A percentile compares a stretch with the other conserved stretches of the same genome.
Conservation (phyloP, 495 filamentous ascomycete genomes). For the Xylaria castorea region DNA sequence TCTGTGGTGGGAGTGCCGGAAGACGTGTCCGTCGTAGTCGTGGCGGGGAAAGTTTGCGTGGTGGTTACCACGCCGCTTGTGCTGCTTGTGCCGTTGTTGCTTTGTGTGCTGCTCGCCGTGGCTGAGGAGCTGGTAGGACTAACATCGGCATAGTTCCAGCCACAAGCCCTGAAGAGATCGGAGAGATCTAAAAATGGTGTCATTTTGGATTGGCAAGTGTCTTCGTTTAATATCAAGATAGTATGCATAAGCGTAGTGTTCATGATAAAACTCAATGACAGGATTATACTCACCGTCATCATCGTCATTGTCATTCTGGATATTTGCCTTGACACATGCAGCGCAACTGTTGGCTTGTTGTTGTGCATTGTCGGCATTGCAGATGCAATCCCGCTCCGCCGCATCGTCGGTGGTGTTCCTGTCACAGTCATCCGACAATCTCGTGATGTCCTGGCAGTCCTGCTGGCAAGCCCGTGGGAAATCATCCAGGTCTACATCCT, state of each 20-base stretch:
- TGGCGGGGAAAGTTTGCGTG: not conserved
- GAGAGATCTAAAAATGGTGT: not conserved
- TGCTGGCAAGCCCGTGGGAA: constrained; percentile 14
- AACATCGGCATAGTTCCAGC: constrained; percentile 11
- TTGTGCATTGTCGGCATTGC: constrained; percentile 12
- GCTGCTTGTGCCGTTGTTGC: constrained; percentile 3
- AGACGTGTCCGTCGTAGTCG: not conserved
- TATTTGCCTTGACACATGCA: constrained; percentile 13
- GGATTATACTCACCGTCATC: constrained; percentile 6
- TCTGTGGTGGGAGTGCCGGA: constrained; percentile 2
- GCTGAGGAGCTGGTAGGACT: constrained; percentile 1
- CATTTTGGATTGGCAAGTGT: not conserved
- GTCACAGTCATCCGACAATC: constrained; percentile 10
- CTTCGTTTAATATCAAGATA: not conserved
- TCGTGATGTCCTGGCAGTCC: constrained; percentile 14
- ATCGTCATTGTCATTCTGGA: not conserved
- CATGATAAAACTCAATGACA: not conserved
- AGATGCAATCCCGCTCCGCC: constrained; percentile 10
- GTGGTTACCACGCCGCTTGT: not conserved
- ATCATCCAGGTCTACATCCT: constrained; percentile 19
- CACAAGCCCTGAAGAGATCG: constrained; percentile 7
- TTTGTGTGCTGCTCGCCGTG: constrained; percentile 12
- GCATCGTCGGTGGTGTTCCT: not conserved
- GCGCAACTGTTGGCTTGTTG: constrained; percentile 14
- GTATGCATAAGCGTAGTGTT: not conserved